These are phyloP conservation scores for Schizosaccharomyces lindneri DNA, from an alignment of 805 yeast species.

Conservation along the genomic window DNA sequence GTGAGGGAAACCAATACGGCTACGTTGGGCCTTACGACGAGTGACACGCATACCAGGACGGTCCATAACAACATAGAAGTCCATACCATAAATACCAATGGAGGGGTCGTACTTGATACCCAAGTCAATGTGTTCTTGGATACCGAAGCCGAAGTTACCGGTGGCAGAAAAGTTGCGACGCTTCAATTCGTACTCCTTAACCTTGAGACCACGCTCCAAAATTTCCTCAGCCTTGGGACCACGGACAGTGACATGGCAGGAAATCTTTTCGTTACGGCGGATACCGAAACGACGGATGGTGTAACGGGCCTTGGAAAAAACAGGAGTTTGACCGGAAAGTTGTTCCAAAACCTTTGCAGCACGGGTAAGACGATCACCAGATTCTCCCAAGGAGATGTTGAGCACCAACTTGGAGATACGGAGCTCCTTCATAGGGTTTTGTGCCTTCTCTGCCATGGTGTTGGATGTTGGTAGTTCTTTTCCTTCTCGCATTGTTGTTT, in stretches of 20 bases:
- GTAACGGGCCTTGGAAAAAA: constrained; percentile 98
- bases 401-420: constrained; percentile 97
- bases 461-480: neutral
- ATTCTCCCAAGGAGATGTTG: constrained; percentile 99
- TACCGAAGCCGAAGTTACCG: constrained; percentile 99
- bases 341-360: constrained; percentile 99
- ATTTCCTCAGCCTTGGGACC: constrained; percentile 99
- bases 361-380: constrained; percentile 99
- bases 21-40: constrained; percentile 73
- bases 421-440: constrained; percentile 93
- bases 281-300: constrained; percentile 99
- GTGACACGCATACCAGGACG: constrained; percentile 98
- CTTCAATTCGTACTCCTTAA: constrained; percentile 94
- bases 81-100: constrained; percentile 98
- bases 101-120: constrained; percentile 99
- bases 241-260: constrained; percentile 97
- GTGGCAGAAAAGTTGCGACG: constrained; percentile 89
- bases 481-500: neutral
- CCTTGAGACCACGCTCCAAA: constrained; percentile 98
- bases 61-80: constrained; percentile 97
- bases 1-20: constrained; percentile 79
- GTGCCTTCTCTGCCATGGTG: constrained; percentile 10
- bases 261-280: constrained; percentile 99
- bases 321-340: constrained; percentile 99
- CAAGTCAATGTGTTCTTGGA: constrained; percentile 96